These are phyloP conservation scores for Sclerotinia borealis DNA, from an alignment of 2,329 filamentous ascomycete genomes.

Conservation along the genomic window DNA sequence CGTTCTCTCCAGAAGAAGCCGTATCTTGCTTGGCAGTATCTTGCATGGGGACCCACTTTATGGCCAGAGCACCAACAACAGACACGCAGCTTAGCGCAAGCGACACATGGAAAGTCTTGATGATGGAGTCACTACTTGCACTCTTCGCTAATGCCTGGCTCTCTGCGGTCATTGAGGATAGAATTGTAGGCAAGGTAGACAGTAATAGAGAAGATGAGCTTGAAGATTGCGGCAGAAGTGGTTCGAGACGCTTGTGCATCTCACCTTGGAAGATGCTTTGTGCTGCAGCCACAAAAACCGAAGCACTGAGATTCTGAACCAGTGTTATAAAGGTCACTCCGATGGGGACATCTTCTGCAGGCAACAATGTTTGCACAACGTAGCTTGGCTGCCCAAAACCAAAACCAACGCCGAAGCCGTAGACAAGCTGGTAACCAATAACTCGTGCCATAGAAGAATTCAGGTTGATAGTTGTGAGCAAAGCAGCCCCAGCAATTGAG, in stretches of 20 bases:
- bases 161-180: conserved; percentile 37
- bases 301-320: conserved; percentile 2
- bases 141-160: conserved; percentile 39
- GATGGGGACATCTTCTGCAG: conserved; percentile 44
- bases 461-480: conserved; percentile 32
- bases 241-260: conserved; percentile 42
- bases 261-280: conserved; percentile 12
- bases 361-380: conserved; percentile 40
- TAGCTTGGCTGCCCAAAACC: conserved; percentile 43
- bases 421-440: conserved; percentile 43
- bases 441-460: conserved; percentile 37
- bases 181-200: conserved; percentile 33
- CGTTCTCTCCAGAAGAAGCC: not conserved
- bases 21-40: not conserved
- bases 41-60: conserved; percentile 47
- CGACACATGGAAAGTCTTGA: conserved; percentile 53
- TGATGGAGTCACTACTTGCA: conserved; percentile 57
- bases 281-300: conserved; percentile 5
- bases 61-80: conserved; percentile 47
- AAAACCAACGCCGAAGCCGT: conserved; percentile 39
- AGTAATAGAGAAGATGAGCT: not conserved
- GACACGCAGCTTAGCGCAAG: conserved; percentile 48
- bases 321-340: conserved; percentile 30
- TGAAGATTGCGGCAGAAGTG: not conserved
- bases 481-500: conserved; percentile 14